These are phyloP conservation scores for Aspergillus alliaceus DNA, from an alignment of 2,329 filamentous ascomycete genomes.

Conservation along the genomic window DNA sequence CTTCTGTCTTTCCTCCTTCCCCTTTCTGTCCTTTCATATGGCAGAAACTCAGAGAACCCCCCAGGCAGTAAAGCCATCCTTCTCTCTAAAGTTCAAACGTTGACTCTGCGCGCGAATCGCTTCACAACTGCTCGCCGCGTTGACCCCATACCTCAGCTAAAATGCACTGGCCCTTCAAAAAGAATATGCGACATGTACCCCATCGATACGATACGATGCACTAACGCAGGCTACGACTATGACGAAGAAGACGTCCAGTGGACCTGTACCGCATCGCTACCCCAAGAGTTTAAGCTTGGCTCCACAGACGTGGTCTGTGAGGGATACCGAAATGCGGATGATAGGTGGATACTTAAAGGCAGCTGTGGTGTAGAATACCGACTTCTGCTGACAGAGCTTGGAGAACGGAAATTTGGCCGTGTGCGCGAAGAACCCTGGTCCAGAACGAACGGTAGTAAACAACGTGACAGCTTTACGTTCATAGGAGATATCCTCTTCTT, in stretches of 20 bases:
- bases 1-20: constrained; percentile 22
- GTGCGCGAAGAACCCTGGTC: constrained; percentile 40
- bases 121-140: constrained; percentile 76
- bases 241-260: constrained; percentile 80
- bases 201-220: constrained; percentile 84
- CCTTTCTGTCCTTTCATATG: constrained; percentile 17
- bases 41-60: constrained; percentile 29
- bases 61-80: constrained; percentile 54
- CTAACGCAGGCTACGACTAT: constrained; percentile 80
- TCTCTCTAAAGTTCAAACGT: constrained; percentile 67
- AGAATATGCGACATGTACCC: constrained; percentile 67
- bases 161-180: constrained; percentile 67
- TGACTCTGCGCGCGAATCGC: constrained; percentile 71
- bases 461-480: constrained; percentile 4
- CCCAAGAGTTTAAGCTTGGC: constrained; percentile 70
- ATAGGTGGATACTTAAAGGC: constrained; percentile 84
- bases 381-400: constrained; percentile 72
- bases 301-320: constrained; percentile 90
- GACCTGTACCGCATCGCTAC: constrained; percentile 73
- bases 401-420: constrained; percentile 68
- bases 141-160: constrained; percentile 72
- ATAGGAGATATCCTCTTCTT: constrained; percentile 35
- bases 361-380: constrained; percentile 92
- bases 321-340: constrained; percentile 74
- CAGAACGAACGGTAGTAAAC: constrained; percentile 7